Conservation (phyloP, 441 rosid genomes). For the Flueggea neowawraea region DNA sequence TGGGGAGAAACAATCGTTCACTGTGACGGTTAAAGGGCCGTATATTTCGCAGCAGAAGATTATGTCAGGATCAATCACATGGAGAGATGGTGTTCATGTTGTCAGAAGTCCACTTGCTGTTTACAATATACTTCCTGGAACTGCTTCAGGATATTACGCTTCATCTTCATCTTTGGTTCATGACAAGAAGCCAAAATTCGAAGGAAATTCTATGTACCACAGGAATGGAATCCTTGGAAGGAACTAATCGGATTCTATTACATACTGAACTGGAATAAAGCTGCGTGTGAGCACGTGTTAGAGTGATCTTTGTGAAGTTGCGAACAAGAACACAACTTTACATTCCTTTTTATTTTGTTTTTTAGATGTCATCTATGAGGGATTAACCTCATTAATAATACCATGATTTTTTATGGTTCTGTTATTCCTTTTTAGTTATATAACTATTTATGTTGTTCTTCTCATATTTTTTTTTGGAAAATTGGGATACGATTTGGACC, state of each 20-base stretch:
- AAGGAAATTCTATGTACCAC: conserved; percentile 20
- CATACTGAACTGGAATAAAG: too few relatives aligned
- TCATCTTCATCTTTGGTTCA: not conserved
- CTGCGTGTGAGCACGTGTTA: too few relatives aligned
- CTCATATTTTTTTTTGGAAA: too few relatives aligned
- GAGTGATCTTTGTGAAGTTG: too few relatives aligned
- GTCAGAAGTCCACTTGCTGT: conserved; percentile 65
- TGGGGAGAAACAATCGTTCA: conserved; percentile 49
- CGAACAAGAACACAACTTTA: too few relatives aligned
- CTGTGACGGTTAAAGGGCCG: conserved; percentile 31
- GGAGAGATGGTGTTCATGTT: conserved; percentile 47
- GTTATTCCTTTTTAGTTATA: too few relatives aligned
- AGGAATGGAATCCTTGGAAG: conserved; percentile 27
- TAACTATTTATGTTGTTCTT: too few relatives aligned
- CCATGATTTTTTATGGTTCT: too few relatives aligned
- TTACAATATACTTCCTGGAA: conserved; percentile 27
- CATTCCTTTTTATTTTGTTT: too few relatives aligned
- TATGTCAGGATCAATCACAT: conserved; percentile 59
- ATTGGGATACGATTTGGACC: too few relatives aligned
- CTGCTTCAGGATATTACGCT: not conserved
- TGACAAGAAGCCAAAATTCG: conserved; percentile 11
- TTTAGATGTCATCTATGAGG: too few relatives aligned
- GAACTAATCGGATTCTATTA: not conserved
- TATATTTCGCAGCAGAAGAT: conserved; percentile 29
- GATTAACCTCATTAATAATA: too few relatives aligned